These are phyloP conservation scores for Diplosphaera chodatii DNA, from an alignment of 139 green algal genomes.

Conservation along the genomic window DNA sequence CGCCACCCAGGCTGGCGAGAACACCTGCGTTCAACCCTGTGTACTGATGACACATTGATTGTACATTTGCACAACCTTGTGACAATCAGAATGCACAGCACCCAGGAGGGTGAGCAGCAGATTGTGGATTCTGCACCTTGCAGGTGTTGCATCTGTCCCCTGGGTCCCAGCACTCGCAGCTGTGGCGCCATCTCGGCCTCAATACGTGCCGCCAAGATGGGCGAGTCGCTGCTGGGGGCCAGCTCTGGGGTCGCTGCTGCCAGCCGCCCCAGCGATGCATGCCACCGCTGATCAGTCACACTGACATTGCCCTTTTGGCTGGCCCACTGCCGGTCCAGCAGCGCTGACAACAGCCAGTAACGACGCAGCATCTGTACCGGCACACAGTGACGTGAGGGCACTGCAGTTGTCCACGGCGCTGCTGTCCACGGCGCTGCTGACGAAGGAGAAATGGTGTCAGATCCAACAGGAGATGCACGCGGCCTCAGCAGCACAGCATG, in stretches of 20 bases:
- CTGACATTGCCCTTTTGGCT: not conserved
- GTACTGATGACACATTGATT: no score
- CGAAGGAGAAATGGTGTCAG: no score
- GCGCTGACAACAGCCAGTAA: not conserved
- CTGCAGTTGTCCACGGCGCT: no score
- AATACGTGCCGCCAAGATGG: slow-evolving; percentile 9
- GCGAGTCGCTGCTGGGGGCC: slow-evolving; percentile 21
- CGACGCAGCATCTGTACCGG: not conserved
- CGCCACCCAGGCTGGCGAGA: not conserved
- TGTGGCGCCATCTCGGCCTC: slow-evolving; percentile 19
- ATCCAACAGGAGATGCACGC: no score
- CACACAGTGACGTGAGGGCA: not conserved
- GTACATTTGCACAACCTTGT: not conserved
- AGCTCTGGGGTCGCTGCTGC: slow-evolving; percentile 27
- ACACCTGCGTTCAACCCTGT: not conserved
- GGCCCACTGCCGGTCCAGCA: not conserved
- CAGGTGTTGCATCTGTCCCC: not conserved
- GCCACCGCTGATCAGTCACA: slow-evolving; percentile 14
- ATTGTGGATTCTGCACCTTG: not conserved
- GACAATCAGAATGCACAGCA: not conserved
- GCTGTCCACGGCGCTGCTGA: no score
- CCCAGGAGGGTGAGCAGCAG: no score
- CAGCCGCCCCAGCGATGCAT: slow-evolving; percentile 18
- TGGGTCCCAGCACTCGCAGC: slow-evolving; percentile 17
- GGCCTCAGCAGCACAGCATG: no score